A percentile compares a stretch with the other conserved stretches of the same genome.
phyloP scores from a whole-genome alignment of 257 asterid genomes.

The Ballota nigra region DNA sequence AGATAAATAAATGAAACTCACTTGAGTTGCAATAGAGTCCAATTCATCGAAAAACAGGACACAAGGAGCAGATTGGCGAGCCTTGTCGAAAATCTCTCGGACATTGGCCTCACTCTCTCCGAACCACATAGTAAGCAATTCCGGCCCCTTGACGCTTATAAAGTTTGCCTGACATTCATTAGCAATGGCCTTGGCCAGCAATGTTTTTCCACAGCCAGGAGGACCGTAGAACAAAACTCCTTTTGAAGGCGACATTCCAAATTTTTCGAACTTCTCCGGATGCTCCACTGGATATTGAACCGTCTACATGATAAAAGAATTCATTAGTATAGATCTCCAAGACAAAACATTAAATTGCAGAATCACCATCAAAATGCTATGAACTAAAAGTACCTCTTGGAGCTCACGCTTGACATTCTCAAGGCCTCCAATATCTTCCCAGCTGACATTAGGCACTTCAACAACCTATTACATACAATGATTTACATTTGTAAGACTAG shows the following conservation, averaged over 20 bases:
- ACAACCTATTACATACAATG: constrained; percentile 38
- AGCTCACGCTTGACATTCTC: constrained; percentile 63
- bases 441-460: constrained; percentile 64
- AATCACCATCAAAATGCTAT: neutral
- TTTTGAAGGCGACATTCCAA: constrained; percentile 70
- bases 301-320: constrained; percentile 32
- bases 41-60: constrained; percentile 70
- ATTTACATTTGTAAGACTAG: neutral
- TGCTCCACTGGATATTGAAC: constrained; percentile 79
- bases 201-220: constrained; percentile 67
- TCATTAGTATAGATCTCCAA: constrained; percentile 9
- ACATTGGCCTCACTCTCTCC: constrained; percentile 77
- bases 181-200: constrained; percentile 68
- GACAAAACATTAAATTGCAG: neutral
- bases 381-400: constrained; percentile 40
- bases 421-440: constrained; percentile 68
- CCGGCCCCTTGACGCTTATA: constrained; percentile 64
- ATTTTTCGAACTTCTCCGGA: constrained; percentile 64
- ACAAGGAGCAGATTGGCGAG: constrained; percentile 74
- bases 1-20: constrained; percentile 9
- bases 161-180: constrained; percentile 69
- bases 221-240: constrained; percentile 71
- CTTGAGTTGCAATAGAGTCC: constrained; percentile 80
- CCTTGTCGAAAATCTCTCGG: constrained; percentile 62
- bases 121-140: constrained; percentile 68